phyloP scores from a whole-genome alignment of 2,329 filamentous ascomycete genomes.

The Talaromyces sp. region DNA sequence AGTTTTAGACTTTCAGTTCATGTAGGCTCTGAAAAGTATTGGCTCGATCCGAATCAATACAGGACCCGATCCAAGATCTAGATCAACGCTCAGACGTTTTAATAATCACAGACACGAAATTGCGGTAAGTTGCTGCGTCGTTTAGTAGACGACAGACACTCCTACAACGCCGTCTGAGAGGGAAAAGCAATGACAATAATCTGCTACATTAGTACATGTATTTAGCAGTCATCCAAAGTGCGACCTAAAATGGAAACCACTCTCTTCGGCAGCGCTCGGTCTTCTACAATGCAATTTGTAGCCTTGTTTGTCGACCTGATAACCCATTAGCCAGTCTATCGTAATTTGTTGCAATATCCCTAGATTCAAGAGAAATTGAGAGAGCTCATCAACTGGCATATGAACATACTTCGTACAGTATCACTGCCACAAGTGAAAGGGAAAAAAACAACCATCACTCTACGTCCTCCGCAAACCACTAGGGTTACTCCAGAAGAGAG shows the following conservation, averaged over 20 bases:
- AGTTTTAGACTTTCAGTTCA: neutral
- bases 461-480: neutral
- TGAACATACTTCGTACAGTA: neutral
- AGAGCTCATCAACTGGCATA: neutral
- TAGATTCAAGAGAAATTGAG: neutral
- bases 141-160: too few relatives aligned
- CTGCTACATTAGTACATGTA: neutral
- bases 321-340: neutral
- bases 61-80: neutral
- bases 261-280: too few relatives aligned
- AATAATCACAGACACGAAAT: neutral
- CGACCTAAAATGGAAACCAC: neutral
- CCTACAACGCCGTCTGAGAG: neutral
- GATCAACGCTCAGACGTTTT: neutral
- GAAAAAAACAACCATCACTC: neutral
- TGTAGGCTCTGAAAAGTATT: neutral
- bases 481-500: neutral
- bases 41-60: conserved; percentile 1
- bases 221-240: neutral
- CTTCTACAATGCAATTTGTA: neutral
- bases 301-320: neutral
- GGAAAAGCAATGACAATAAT: neutral
- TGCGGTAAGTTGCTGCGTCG: too few relatives aligned
- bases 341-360: neutral
- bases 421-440: neutral